Evolutionary conservation across 805 yeast species (phyloP).

Genomic region (Lachancea dasiensis): DNA sequence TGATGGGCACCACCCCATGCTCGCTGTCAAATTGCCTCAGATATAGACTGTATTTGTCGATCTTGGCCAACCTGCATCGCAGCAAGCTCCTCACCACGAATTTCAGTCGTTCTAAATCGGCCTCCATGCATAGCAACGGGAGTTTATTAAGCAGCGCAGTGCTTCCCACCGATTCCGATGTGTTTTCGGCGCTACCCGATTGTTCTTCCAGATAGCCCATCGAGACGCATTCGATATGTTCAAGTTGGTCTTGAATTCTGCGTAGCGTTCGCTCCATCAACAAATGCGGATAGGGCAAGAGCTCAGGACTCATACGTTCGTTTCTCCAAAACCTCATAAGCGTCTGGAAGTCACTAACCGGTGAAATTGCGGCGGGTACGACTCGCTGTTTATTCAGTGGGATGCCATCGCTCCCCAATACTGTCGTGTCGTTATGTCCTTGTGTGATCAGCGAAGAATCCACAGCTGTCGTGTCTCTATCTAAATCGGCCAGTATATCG

Average conservation of each 20-base stretch:
- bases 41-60: constrained; percentile 62
- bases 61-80: constrained; percentile 67
- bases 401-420: constrained; percentile 12
- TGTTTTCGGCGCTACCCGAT: not conserved
- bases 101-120: constrained; percentile 83
- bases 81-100: constrained; percentile 76
- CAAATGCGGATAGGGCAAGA: constrained; percentile 64
- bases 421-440: constrained; percentile 17
- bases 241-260: constrained; percentile 64
- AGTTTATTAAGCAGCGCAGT: constrained; percentile 55
- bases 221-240: constrained; percentile 69
- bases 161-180: constrained; percentile 11
- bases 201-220: constrained; percentile 59
- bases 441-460: constrained; percentile 19
- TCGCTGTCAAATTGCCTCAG: constrained; percentile 40
- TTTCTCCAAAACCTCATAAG: constrained; percentile 68
- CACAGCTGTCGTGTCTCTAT: constrained; percentile 38
- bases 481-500: constrained; percentile 65
- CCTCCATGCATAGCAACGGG: constrained; percentile 77
- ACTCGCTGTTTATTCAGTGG: constrained; percentile 1
- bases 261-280: constrained; percentile 53
- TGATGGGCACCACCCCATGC: constrained; percentile 26
- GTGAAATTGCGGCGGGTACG: constrained; percentile 14
- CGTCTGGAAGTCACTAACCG: constrained; percentile 23
- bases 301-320: constrained; percentile 82